Evolutionary conservation across 2,329 filamentous ascomycete genomes (phyloP).

Genomic region (Penicillium verrucosum): DNA sequence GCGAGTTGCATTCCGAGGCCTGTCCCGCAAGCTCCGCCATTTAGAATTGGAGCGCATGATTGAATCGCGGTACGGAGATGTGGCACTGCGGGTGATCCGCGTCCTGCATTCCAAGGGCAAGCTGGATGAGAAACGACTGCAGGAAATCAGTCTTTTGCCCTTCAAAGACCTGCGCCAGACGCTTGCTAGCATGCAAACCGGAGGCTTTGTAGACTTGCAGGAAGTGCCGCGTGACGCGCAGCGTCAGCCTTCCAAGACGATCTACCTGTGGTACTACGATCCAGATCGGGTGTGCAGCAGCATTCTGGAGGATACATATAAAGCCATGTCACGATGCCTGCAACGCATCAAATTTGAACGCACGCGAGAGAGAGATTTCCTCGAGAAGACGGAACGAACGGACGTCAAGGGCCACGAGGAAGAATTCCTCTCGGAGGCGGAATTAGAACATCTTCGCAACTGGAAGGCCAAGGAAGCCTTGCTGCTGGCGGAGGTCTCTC

Average conservation of each 20-base stretch:
- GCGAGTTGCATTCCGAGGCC: slow-evolving; percentile 75
- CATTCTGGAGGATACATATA: slow-evolving; percentile 79
- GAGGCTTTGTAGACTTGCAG: slow-evolving; percentile 84
- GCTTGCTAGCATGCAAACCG: slow-evolving; percentile 79
- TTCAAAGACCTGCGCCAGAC: slow-evolving; percentile 81
- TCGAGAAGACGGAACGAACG: slow-evolving; percentile 77
- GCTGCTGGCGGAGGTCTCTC: slow-evolving; percentile 72
- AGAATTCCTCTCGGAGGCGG: slow-evolving; percentile 70
- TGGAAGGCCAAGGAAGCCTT: slow-evolving; percentile 64
- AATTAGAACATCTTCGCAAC: slow-evolving; percentile 65
- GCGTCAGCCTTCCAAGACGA: slow-evolving; percentile 74
- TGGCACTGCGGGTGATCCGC: slow-evolving; percentile 77
- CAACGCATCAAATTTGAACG: slow-evolving; percentile 77
- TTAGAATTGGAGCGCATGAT: slow-evolving; percentile 79
- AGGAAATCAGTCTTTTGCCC: slow-evolving; percentile 75
- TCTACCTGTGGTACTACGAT: slow-evolving; percentile 93
- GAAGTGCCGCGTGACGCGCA: slow-evolving; percentile 88
- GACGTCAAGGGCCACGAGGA: slow-evolving; percentile 84
- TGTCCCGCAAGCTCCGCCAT: slow-evolving; percentile 69
- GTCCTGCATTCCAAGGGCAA: slow-evolving; percentile 85
- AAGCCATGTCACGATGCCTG: slow-evolving; percentile 79
- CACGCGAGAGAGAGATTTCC: slow-evolving; percentile 65
- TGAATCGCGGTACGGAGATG: slow-evolving; percentile 69
- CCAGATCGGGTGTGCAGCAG: slow-evolving; percentile 65
- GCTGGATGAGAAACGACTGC: slow-evolving; percentile 88